Percentiles rank a stretch among this genome's conserved stretches.
phyloP scores from a whole-genome alignment of 2,329 filamentous ascomycete genomes.

The Colletotrichum higginsianum region DNA sequence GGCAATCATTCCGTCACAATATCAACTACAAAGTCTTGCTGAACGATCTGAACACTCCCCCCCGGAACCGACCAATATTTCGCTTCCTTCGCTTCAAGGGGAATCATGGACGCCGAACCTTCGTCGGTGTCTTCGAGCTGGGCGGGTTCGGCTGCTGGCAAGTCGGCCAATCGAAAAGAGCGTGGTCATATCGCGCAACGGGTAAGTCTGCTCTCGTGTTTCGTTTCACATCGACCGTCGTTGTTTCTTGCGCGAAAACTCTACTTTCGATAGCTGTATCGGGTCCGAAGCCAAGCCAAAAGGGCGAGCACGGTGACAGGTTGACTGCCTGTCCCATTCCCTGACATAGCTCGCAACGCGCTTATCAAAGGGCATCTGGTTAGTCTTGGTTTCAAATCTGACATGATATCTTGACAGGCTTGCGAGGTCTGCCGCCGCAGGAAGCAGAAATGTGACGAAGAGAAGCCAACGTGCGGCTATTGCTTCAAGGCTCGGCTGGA shows the following conservation, averaged over 20 bases:
- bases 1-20: conserved; percentile 20
- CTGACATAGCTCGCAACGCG: background rate
- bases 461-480: conserved; percentile 72
- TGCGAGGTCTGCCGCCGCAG: conserved; percentile 72
- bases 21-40: conserved; percentile 27
- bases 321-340: background rate
- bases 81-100: conserved; percentile 40
- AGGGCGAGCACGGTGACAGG: background rate
- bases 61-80: conserved; percentile 1
- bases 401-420: conserved; percentile 53
- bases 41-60: conserved; percentile 18
- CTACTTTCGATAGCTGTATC: background rate
- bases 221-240: background rate
- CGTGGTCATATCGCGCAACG: conserved; percentile 58
- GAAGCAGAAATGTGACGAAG: conserved; percentile 77
- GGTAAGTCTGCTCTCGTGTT: conserved; percentile 46
- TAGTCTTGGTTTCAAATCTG: background rate
- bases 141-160: conserved; percentile 50
- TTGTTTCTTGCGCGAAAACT: background rate
- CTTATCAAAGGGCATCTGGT: background rate
- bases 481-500: conserved; percentile 57
- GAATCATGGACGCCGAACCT: conserved; percentile 41
- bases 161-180: conserved; percentile 53
- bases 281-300: background rate
- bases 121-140: conserved; percentile 49